phyloP scores from a whole-genome alignment of 2,329 filamentous ascomycete species.

The Cercospora sesami region DNA sequence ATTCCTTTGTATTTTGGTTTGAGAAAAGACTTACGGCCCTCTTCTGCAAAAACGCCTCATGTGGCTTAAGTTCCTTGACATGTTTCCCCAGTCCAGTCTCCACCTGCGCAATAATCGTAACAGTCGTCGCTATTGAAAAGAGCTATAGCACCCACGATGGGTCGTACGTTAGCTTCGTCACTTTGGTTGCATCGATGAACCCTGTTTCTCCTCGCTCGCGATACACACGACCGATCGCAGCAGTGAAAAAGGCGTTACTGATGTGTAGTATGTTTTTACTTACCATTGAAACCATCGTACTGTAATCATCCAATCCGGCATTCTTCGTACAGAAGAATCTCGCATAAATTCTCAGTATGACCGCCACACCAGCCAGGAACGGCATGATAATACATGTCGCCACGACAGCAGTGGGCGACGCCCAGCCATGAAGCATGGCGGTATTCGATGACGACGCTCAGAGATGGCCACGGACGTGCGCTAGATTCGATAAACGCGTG shows the following conservation, averaged over 20 bases:
- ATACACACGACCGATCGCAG: not conserved
- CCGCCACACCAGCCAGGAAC: slow-evolving; percentile 22
- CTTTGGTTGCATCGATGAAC: not conserved
- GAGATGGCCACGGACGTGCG: not conserved
- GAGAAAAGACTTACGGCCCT: slow-evolving; percentile 19
- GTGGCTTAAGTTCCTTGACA: slow-evolving; percentile 6
- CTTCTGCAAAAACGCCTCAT: slow-evolving; percentile 15
- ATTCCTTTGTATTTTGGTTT: not conserved
- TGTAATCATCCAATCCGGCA: slow-evolving; percentile 27
- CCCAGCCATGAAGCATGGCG: slow-evolving; percentile 17
- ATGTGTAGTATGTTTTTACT: not conserved
- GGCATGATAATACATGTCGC: slow-evolving; percentile 13
- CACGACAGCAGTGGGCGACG: slow-evolving; percentile 12
- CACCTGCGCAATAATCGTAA: slow-evolving; percentile 21
- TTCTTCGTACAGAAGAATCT: slow-evolving; percentile 23
- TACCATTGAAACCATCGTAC: slow-evolving; percentile 24
- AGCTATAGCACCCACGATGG: slow-evolving; percentile 4
- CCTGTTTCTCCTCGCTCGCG: not conserved
- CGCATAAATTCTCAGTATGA: slow-evolving; percentile 25
- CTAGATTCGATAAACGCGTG: not conserved
- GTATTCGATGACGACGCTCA: not conserved
- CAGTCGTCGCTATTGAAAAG: slow-evolving; percentile 18
- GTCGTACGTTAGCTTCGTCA: not conserved
- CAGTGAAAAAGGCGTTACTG: not conserved
- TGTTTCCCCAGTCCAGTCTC: slow-evolving; percentile 26